Conservation (phyloP, 2,329 filamentous ascomycete species). For the Dactylellina sp. region DNA sequence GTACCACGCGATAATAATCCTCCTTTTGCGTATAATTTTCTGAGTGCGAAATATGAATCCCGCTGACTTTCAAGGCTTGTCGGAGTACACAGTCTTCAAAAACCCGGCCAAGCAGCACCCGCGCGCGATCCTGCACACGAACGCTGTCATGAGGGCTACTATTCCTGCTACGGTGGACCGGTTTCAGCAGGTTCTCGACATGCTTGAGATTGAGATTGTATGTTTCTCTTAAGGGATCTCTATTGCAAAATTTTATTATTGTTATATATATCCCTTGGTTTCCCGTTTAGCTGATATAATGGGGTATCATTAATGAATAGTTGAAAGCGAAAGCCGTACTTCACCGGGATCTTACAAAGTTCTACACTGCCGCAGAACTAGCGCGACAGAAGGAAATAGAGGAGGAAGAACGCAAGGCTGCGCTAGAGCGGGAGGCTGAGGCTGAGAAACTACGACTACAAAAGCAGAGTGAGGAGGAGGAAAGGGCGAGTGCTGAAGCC, state of each 20-base stretch:
- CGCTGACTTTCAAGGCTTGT: slow-evolving; percentile 36
- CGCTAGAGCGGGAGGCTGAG: slow-evolving; percentile 47
- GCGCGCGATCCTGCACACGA: slow-evolving; percentile 59
- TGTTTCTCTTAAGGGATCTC: background rate
- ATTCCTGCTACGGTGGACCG: slow-evolving; percentile 59
- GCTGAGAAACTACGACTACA: slow-evolving; percentile 43
- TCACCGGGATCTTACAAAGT: slow-evolving; percentile 58
- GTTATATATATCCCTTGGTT: no score
- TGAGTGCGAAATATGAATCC: slow-evolving; percentile 13
- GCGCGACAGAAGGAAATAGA: slow-evolving; percentile 55
- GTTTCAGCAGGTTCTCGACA: slow-evolving; percentile 60
- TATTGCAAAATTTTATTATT: background rate
- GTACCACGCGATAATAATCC: slow-evolving; percentile 29
- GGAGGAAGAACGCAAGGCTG: slow-evolving; percentile 55
- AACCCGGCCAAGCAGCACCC: slow-evolving; percentile 58
- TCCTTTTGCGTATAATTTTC: background rate
- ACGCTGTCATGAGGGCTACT: slow-evolving; percentile 57
- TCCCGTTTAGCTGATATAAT: no score
- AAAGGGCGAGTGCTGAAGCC: slow-evolving; percentile 14
- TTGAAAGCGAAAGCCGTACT: slow-evolving; percentile 59
- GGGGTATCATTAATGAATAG: slow-evolving; percentile 34
- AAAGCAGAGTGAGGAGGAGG: slow-evolving; percentile 48
- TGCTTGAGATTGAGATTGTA: slow-evolving; percentile 60
- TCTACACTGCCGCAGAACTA: slow-evolving; percentile 57
- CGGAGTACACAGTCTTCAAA: slow-evolving; percentile 58